Evolutionary conservation across 306 rosid species (phyloP).

Genomic region (Lithocarpus polystachyus): DNA sequence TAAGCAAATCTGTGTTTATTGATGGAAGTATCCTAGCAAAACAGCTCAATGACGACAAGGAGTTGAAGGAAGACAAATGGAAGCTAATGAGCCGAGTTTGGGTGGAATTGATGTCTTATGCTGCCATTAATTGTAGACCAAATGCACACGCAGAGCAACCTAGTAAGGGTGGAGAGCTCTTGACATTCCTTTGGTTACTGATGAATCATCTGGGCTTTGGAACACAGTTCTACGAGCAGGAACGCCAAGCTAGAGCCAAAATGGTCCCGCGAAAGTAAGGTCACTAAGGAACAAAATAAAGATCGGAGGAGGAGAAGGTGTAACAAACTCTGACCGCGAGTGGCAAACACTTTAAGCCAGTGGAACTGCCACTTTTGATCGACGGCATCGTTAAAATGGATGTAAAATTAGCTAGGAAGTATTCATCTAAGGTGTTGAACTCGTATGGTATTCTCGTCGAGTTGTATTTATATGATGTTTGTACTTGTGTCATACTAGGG

Average conservation of each 20-base stretch:
- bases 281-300: no score
- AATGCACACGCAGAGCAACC: slow-evolving; percentile 30
- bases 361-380: no score
- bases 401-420: no score
- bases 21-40: slow-evolving; percentile 8
- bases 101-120: slow-evolving; percentile 27
- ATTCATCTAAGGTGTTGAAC: no score
- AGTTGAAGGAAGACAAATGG: background rate
- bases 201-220: slow-evolving; percentile 34
- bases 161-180: slow-evolving; percentile 30
- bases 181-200: slow-evolving; percentile 31
- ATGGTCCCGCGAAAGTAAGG: slow-evolving; percentile 2
- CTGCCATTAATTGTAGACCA: slow-evolving; percentile 22
- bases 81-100: slow-evolving; percentile 21
- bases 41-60: background rate
- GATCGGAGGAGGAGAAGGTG: no score
- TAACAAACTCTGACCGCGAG: no score
- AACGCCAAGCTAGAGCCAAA: slow-evolving; percentile 7
- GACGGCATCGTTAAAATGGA: no score
- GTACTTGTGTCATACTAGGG: no score
- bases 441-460: no score
- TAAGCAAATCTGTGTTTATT: slow-evolving; percentile 25
- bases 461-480: no score
- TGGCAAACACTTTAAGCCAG: no score
- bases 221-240: slow-evolving; percentile 26